These are phyloP conservation scores for Beverwykella pulmonaria DNA, from an alignment of 495 filamentous ascomycete genomes.

Conservation along the genomic window DNA sequence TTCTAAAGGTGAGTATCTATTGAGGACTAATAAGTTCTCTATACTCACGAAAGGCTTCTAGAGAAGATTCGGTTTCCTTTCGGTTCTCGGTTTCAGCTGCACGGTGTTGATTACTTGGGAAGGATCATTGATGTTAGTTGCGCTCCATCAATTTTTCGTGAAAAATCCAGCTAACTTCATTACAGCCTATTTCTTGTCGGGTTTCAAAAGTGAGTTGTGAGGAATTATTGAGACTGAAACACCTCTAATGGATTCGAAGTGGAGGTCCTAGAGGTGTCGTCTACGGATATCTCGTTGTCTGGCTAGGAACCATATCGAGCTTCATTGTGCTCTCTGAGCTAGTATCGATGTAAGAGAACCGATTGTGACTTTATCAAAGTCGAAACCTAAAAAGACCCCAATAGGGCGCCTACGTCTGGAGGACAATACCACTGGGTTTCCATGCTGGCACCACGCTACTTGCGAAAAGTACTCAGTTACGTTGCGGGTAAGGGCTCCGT, in stretches of 20 bases:
- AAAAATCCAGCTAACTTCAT: too few relatives aligned
- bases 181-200: too few relatives aligned
- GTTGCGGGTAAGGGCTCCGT: slow-evolving; percentile 39
- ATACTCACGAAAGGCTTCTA: not conserved
- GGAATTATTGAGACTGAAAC: not conserved
- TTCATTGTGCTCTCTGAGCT: slow-evolving; percentile 19
- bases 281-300: slow-evolving; percentile 18
- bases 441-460: too few relatives aligned
- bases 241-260: not conserved
- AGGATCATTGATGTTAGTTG: slow-evolving; percentile 2
- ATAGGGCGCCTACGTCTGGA: slow-evolving; percentile 37
- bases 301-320: slow-evolving; percentile 8
- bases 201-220: too few relatives aligned
- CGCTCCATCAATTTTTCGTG: not conserved
- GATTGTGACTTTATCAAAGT: not conserved
- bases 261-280: slow-evolving; percentile 15
- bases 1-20: slow-evolving; percentile 5
- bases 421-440: slow-evolving; percentile 46
- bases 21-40: too few relatives aligned
- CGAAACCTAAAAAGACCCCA: not conserved
- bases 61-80: slow-evolving; percentile 9
- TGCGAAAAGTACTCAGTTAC: slow-evolving; percentile 41
- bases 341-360: slow-evolving; percentile 40
- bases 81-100: slow-evolving; percentile 11
- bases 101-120: slow-evolving; percentile 18